Evolutionary conservation across 2,329 filamentous ascomycete species (phyloP), one percentile per base, ranked within the genome.

Genomic region (Alternaria sp.): DNA sequence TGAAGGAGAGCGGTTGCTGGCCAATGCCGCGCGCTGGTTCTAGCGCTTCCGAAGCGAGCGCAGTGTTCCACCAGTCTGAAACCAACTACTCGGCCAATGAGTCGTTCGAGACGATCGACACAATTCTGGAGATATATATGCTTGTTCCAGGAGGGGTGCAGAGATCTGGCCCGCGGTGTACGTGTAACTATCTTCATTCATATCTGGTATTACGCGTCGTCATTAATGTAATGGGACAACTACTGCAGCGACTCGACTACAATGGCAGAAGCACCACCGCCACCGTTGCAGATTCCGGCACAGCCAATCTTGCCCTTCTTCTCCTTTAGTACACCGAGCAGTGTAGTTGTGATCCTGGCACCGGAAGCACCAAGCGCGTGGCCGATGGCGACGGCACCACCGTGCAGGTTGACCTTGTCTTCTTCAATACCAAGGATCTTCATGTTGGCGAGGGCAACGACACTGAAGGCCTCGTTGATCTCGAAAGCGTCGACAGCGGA

Each of bases 401-500:
- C 95, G 75, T 93, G 94, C 57, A 98, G 84, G 83, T 99, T 99
- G 78, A 99, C 94, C 82, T 93, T 96, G 61, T 94, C 91, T 67
- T 91, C 86, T 66, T 85, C 84, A 58, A 99, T 83, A 63, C 85
- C 86, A 41, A 99, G 88, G 56, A 98, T 81, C 87, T 99, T 97
- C 83, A 97, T 89, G 85, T 99, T 99, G 69, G 95, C 94, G 53
- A 99, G 87, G 39, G 95, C 93, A 65, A 99, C 95, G 51, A 97
- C 95, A 65, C 92, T 95, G 85, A 99, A 99, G 42, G 95, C 95
- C 85, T 99, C 95, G 85, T 99, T 99, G 86, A 99, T 97, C 86
- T 99, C 95, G 80, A 95, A 99, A 71, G 89, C 95, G 75, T 98
- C 94, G 59, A 99, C 86, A 61, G 92, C 86, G 65, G 90, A 88